Conservation (phyloP, 83 land plant genomes). For the Thuja plicata region DNA sequence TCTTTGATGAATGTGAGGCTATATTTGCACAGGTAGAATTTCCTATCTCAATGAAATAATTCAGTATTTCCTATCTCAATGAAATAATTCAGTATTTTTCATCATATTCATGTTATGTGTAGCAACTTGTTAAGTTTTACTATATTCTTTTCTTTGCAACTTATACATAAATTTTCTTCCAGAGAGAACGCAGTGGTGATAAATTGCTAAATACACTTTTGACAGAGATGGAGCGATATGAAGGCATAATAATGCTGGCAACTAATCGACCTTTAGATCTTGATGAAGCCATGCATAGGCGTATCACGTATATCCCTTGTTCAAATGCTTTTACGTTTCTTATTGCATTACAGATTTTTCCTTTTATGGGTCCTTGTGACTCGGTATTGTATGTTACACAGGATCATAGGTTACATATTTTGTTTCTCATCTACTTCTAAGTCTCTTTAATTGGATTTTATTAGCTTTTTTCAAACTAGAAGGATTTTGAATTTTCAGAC, state of each 20-base stretch:
- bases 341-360: background rate
- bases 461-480: background rate
- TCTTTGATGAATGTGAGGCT: conserved; percentile 41
- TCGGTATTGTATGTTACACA: background rate
- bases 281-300: conserved; percentile 40
- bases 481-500: background rate
- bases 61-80: background rate
- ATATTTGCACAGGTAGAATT: conserved; percentile 31
- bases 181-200: conserved; percentile 36
- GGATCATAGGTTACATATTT: background rate
- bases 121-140: background rate
- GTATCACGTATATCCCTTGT: conserved; percentile 24
- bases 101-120: background rate
- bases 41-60: background rate
- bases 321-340: background rate
- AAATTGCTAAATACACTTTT: conserved; percentile 31
- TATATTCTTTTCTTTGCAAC: background rate
- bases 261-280: conserved; percentile 39
- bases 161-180: background rate
- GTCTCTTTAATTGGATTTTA: background rate
- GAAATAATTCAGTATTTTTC: background rate
- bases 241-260: conserved; percentile 39
- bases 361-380: background rate
- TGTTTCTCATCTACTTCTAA: background rate
- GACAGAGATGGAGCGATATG: conserved; percentile 45